phyloP scores from a whole-genome alignment of 78 protist genomes.

The Dictyostelium capitatum region DNA sequence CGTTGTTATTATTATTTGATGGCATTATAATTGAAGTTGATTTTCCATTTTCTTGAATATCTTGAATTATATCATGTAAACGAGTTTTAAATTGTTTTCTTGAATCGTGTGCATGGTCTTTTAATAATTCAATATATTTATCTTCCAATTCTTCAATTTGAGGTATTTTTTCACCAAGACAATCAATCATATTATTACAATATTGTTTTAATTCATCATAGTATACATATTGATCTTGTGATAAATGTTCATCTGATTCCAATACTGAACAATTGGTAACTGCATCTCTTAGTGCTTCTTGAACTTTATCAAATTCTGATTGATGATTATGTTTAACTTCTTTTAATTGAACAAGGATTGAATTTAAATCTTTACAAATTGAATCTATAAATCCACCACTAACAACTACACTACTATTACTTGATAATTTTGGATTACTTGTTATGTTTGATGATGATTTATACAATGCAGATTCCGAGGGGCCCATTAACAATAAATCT shows the following conservation, averaged over 20 bases:
- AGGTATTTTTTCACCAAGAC: constrained; percentile 59
- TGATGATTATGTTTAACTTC: constrained; percentile 26
- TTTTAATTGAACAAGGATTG: neutral
- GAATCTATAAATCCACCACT: constrained; percentile 3
- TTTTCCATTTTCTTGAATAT: neutral
- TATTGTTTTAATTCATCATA: constrained; percentile 36
- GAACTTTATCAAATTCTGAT: constrained; percentile 15
- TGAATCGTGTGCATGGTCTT: constrained; percentile 14
- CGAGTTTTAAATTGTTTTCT: constrained; percentile 28
- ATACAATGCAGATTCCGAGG: neutral
- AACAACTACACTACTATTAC: neutral
- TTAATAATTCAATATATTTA: constrained; percentile 16
- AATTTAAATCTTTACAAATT: constrained; percentile 19
- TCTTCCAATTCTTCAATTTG: constrained; percentile 18
- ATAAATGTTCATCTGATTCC: constrained; percentile 13
- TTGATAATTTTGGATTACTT: constrained; percentile 2
- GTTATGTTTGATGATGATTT: neutral
- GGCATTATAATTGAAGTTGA: neutral
- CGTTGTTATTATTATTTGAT: neutral
- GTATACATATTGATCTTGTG: constrained; percentile 6
- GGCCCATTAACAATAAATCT: neutral
- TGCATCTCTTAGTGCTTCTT: constrained; percentile 26
- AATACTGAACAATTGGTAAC: neutral
- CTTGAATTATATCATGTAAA: constrained; percentile 19
- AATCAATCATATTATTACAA: constrained; percentile 39